Evolutionary conservation across 805 yeast species (phyloP).

Genomic region (Myxozyma monticola): DNA sequence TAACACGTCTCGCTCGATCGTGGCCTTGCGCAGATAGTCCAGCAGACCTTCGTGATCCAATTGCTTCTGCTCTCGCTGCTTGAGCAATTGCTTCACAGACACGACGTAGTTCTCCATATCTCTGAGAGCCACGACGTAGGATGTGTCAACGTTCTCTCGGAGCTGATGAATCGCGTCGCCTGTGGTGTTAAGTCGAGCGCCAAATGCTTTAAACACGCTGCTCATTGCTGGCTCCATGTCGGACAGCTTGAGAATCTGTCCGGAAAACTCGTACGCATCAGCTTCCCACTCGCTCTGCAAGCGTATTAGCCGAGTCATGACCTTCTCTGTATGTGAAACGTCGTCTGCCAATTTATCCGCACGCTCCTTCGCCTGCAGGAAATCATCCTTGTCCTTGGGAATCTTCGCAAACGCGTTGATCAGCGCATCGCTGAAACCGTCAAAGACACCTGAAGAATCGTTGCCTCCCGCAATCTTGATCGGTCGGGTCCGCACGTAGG

Average conservation of each 20-base stretch:
- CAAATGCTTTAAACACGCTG: constrained; percentile 46
- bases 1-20: constrained; percentile 59
- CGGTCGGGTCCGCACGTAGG: constrained; percentile 53
- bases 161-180: constrained; percentile 39
- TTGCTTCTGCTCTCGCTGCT: constrained; percentile 85
- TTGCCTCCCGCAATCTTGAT: constrained; percentile 40
- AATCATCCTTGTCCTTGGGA: constrained; percentile 64
- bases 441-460: constrained; percentile 51
- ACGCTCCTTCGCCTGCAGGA: constrained; percentile 77
- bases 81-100: constrained; percentile 66
- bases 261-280: constrained; percentile 71
- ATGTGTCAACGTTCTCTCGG: constrained; percentile 63
- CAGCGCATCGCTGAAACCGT: constrained; percentile 83
- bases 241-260: constrained; percentile 68
- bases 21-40: constrained; percentile 73
- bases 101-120: constrained; percentile 82
- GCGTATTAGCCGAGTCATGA: constrained; percentile 69
- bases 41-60: constrained; percentile 84
- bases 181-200: constrained; percentile 49
- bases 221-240: constrained; percentile 50
- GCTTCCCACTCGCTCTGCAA: constrained; percentile 70
- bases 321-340: constrained; percentile 71
- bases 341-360: constrained; percentile 84
- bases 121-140: constrained; percentile 76
- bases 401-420: constrained; percentile 91